Evolutionary conservation across 805 yeast genomes (phyloP), one percentile per base, ranked within the genome.

Genomic region (Kodamaea jinghongensis): DNA sequence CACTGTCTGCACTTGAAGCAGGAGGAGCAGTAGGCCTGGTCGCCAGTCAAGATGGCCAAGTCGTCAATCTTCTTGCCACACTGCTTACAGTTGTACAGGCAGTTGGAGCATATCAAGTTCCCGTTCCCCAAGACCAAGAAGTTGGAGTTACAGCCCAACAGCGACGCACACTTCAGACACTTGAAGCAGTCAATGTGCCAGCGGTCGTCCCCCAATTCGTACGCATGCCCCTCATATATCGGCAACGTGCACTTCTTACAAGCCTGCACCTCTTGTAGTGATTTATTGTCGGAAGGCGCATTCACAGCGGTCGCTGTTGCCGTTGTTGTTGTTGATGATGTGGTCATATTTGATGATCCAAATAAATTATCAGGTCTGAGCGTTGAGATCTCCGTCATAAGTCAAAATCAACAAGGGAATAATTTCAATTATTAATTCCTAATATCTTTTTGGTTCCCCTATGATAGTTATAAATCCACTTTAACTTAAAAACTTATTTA

Each of bases 111-210:
- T 10, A 91, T 87, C 42, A 93, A 67, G 36, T 86, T 83, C 20
- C 99, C 98, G 42, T 93, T 88, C 2, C 97, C 98, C 34, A 93
- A 69, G 1, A 91, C 97, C 38, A 93, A 67, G 60, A 93, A 87
- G 60, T 90, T 90, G 16, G 95, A 83, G 53, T 88, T 84, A 46
- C 95, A 86, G 17, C 95, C 96, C 40, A 93, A 67, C 27, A 81
- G 75, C 50, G 78, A 75, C 27, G 76, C 70, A 61, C 99, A 93
- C 50, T 83, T 83, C 39, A 95, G 84, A 63, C 99, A 93, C 34
- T 80, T 74, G 64, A 93, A 93, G 63, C 99, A 93, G 46, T 84
- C 76, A 41, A 88, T 84, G 60, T 93, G 99, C 99, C 99, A 93
- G 48, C 96, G 78, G 56, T 88, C 91, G 36, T 85, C 95, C 16